Conservation (phyloP, 2,329 filamentous ascomycete species). For the Aureobasidium sp. region DNA sequence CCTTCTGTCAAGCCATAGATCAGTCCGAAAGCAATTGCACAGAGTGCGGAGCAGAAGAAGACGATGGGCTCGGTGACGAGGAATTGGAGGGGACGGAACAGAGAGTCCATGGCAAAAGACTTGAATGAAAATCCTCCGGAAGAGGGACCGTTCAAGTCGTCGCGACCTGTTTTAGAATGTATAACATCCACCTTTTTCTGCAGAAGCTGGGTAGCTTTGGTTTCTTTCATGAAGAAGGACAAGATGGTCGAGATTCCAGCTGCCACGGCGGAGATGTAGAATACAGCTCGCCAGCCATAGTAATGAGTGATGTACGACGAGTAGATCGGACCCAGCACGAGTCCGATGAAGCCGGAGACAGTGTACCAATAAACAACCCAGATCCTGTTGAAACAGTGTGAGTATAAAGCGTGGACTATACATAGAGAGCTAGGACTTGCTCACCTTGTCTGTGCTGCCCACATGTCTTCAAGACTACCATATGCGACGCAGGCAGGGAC, state of each 20-base stretch:
- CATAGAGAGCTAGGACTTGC: not conserved
- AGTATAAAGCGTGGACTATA: not conserved
- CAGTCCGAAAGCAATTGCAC: constrained; percentile 20
- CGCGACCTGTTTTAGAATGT: constrained; percentile 22
- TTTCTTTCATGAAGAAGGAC: constrained; percentile 36
- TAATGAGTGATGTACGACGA: constrained; percentile 34
- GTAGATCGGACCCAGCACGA: constrained; percentile 40
- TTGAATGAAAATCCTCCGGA: constrained; percentile 18
- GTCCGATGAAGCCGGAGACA: constrained; percentile 36
- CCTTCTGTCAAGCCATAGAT: constrained; percentile 22
- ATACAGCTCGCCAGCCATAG: constrained; percentile 41
- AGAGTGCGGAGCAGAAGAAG: constrained; percentile 32
- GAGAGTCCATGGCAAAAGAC: constrained; percentile 32
- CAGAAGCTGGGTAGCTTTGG: constrained; percentile 38
- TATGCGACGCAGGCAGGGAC: constrained; percentile 42
- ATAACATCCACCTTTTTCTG: constrained; percentile 28
- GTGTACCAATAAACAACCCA: constrained; percentile 43
- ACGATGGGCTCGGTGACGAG: constrained; percentile 43
- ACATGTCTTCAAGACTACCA: constrained; percentile 45
- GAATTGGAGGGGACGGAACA: constrained; percentile 37
- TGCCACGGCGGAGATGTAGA: constrained; percentile 37
- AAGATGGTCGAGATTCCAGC: constrained; percentile 31
- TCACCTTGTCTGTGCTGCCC: constrained; percentile 31
- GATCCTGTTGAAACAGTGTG: constrained; percentile 24
- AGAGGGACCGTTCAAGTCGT: constrained; percentile 17